Evolutionary conservation across 495 filamentous ascomycete genomes (phyloP).

Genomic region (Amniculicola lignicola): DNA sequence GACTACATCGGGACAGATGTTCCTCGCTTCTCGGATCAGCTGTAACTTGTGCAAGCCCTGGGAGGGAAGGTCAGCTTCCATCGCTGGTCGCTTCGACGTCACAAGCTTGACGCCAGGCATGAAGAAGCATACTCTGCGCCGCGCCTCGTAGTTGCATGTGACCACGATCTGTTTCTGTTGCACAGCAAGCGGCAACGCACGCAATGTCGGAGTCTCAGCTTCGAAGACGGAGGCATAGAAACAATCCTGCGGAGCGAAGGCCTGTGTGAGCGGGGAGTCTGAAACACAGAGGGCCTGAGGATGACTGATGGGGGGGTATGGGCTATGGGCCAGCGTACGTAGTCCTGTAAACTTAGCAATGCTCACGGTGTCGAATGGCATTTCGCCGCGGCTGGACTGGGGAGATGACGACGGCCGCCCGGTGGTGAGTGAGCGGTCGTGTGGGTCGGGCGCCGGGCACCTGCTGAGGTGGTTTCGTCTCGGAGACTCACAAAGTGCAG

Average conservation of each 20-base stretch:
- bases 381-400: neutral
- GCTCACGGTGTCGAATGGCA: neutral
- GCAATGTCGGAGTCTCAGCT: slow-evolving; percentile 70
- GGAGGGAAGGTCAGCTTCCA: slow-evolving; percentile 8
- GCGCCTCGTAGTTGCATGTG: slow-evolving; percentile 92
- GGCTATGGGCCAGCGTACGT: slow-evolving; percentile 11
- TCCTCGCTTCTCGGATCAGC: slow-evolving; percentile 74
- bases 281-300: neutral
- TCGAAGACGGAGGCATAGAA: slow-evolving; percentile 93
- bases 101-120: neutral
- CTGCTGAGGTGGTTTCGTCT: neutral
- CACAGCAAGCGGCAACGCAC: slow-evolving; percentile 66
- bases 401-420: slow-evolving; percentile 7
- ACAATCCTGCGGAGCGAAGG: slow-evolving; percentile 58
- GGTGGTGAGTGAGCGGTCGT: neutral
- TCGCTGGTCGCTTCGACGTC: neutral
- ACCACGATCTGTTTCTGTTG: slow-evolving; percentile 89
- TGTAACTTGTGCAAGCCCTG: slow-evolving; percentile 80
- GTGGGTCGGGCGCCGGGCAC: neutral
- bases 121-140: slow-evolving; percentile 44
- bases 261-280: neutral
- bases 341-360: slow-evolving; percentile 25
- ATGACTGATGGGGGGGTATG: neutral
- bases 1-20: slow-evolving; percentile 77
- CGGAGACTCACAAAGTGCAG: slow-evolving; percentile 68